Base-by-base conservation (phyloP, 306 rosid genomes). In the Neltuma alba region DNA sequence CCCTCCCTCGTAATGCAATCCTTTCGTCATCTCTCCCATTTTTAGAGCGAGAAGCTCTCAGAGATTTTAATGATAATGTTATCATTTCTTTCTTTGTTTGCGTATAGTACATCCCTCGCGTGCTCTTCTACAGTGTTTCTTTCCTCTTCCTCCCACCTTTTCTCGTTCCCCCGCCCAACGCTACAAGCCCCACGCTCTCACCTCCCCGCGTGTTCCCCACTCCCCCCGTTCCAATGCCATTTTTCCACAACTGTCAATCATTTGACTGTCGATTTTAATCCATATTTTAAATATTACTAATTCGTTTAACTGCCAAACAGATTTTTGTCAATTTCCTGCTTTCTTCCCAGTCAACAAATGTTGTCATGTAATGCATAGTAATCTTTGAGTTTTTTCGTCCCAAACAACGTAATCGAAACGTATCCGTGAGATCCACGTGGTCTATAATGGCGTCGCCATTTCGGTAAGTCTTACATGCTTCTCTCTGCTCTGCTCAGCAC, bases 111-210 rank as follows among this genome's bases (percentile, higher is more conserved):
- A 4, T 16, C 61, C 3, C 75, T 68, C 86, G 91, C 91, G 89
- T 88, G 91, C 91, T 30, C 3, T 27, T 88, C 83, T 81, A 88
- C 81, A 88, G 89, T 30, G 7, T 9, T 21, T n/a, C 31, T 3
- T 23, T 23, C 54, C 28, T 14, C 54, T 7, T 11, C 34, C 14
- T 21, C 9, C 42, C 2, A 8, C 31, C 31, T 31, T 10, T 74
- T 7, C 73, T 0, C 10, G 0, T 28, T 13, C 31, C 21, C 38
- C 47, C 2, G 6, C 9, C 3, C 11, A n/a, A n/a, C n/a, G n/a
- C n/a, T n/a, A n/a, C n/a, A n/a, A n/a, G n/a, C n/a, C 5, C 63
- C 85, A 57, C 83, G 78, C 42, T 54, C 33, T n/a, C n/a, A n/a
- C n/a, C 18, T 12, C n/a, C 8, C 58, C 54, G 54, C 70, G 37